Conservation (phyloP, 2,329 filamentous ascomycete genomes). For the Pseudogymnoascus sp. region DNA sequence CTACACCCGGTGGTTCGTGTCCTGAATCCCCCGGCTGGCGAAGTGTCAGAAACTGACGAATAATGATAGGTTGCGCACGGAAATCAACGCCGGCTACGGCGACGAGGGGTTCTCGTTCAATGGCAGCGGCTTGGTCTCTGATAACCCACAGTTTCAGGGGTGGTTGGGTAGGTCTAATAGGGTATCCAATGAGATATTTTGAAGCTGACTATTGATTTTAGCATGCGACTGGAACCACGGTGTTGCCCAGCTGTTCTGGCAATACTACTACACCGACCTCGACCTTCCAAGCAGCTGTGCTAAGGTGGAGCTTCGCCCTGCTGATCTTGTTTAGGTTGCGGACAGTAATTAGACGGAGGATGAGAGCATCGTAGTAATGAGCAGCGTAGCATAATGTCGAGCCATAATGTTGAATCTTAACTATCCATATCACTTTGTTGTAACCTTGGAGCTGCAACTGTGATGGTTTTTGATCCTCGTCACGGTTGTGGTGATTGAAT, state of each 20-base stretch:
- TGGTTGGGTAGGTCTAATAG: conserved; percentile 11
- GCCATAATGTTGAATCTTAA: neutral
- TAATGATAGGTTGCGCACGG: neutral
- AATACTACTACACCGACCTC: conserved; percentile 5
- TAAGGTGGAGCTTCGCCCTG: conserved; percentile 13
- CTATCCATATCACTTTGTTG: neutral
- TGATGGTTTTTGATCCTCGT: neutral
- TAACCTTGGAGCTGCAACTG: neutral
- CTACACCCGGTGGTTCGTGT: conserved; percentile 9
- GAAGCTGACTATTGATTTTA: conserved; percentile 8
- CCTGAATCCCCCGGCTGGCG: neutral
- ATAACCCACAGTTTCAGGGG: conserved; percentile 7
- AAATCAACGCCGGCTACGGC: conserved; percentile 13
- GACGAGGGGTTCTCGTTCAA: conserved; percentile 15
- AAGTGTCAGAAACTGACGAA: neutral
- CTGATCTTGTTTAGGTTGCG: neutral
- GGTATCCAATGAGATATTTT: neutral
- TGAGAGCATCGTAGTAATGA: neutral
- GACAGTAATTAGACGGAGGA: neutral
- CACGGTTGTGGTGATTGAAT: neutral
- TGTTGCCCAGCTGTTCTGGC: conserved; percentile 20
- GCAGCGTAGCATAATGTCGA: neutral
- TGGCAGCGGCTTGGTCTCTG: conserved; percentile 12
- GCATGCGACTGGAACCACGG: conserved; percentile 19
- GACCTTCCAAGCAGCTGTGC: conserved; percentile 16